These are phyloP conservation scores for Lasiosphaeria hispida DNA, from an alignment of 495 filamentous ascomycete species.

Conservation along the genomic window DNA sequence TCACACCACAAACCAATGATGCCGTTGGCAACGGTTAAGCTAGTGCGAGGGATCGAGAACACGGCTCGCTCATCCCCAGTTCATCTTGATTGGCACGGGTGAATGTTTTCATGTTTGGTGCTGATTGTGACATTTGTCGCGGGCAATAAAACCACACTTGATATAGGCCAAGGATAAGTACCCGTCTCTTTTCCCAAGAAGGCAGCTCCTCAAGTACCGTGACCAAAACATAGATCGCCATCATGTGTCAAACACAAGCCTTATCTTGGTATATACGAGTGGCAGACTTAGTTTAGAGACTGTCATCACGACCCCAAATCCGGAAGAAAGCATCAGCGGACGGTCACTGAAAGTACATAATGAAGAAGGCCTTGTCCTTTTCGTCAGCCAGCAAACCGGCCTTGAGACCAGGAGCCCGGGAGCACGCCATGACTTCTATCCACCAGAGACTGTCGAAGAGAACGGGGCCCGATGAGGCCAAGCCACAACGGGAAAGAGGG, in stretches of 20 bases:
- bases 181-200: constrained; percentile 9
- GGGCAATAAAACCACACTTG: constrained; percentile 4
- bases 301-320: too few relatives aligned
- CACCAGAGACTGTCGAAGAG: too few relatives aligned
- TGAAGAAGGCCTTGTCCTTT: too few relatives aligned
- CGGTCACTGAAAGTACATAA: too few relatives aligned
- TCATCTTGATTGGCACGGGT: constrained; percentile 26
- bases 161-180: constrained; percentile 17
- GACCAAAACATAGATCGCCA: too few relatives aligned
- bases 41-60: constrained; percentile 3
- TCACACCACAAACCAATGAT: background rate
- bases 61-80: background rate
- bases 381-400: too few relatives aligned
- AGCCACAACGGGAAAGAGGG: constrained; percentile 1
- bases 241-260: too few relatives aligned
- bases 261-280: too few relatives aligned
- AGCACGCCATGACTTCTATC: too few relatives aligned
- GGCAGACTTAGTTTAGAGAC: too few relatives aligned
- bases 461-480: background rate
- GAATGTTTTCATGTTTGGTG: constrained; percentile 21
- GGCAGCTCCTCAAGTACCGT: background rate
- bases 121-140: constrained; percentile 19
- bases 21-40: background rate
- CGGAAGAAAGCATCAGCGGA: too few relatives aligned
- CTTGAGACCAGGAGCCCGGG: too few relatives aligned